Base-by-base conservation (phyloP, 2,329 filamentous ascomycete genomes). In the Pestalotiopsis sp. region DNA sequence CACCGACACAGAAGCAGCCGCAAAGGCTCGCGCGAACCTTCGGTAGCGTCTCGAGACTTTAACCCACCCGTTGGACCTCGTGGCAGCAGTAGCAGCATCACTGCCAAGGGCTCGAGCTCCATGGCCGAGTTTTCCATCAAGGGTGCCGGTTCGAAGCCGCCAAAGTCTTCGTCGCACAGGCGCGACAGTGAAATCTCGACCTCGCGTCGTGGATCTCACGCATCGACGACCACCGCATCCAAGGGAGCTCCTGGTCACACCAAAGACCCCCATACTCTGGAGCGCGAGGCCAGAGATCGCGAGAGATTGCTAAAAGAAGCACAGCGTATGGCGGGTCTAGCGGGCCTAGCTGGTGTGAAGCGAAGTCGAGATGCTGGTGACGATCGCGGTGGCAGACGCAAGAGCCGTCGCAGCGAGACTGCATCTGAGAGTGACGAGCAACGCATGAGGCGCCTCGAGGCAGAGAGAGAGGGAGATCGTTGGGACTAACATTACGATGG, bases 261-360 rank as follows among this genome's bases (percentile, higher is more conserved):
- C 52, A 83, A 82, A 68, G 89, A 92, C 71, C 84, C 88, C n/a
- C 90, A 92, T 77, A 90, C 91, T 1, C 81, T 90, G 0, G 91
- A 93, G 77, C 88, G 91, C 24, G 90, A 92, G 75, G 87, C 87
- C 13, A 82, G 89, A 17, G 86, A 91, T 73, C 84, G 89, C 59
- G 89, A 92, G 76, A 84, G 91, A 30, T 81, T 92, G 64, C 81
- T 91, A 13, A 91, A 90, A 73, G 91, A 93, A 78, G 88, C 89
- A 52, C 89, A 92, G 78, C 85, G 88, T 44, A 87, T 91, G 78
- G 84, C 88, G 58, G 83, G 86, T 57, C 76, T 89, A 65, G 77
- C 82, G 2, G 80, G 83, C 65, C 73, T 85, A 38, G 78, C 79
- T 52, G 80, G 83, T 66, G 73, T 81, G 72, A 86, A 90, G 77